phyloP scores from a whole-genome alignment of 2,329 filamentous ascomycete genomes.

The Fusarium equiseti region DNA sequence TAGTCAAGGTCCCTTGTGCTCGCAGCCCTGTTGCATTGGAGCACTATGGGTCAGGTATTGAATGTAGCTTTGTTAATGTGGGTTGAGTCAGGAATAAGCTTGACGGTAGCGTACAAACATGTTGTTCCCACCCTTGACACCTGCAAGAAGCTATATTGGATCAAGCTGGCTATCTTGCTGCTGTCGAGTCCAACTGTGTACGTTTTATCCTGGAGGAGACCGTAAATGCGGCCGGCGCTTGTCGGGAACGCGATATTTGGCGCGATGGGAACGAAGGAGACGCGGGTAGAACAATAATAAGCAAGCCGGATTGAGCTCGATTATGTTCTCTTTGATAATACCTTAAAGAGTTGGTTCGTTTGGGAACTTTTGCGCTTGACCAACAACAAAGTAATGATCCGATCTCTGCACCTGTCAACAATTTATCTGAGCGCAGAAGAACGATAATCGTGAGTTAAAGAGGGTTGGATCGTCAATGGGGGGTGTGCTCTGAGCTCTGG shows the following conservation, averaged over 20 bases:
- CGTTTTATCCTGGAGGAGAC: slow-evolving; percentile 35
- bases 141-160: slow-evolving; percentile 34
- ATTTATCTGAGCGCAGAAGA: slow-evolving; percentile 9
- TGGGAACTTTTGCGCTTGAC: not conserved
- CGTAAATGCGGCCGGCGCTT: slow-evolving; percentile 46
- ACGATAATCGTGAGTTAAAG: slow-evolving; percentile 11
- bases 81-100: slow-evolving; percentile 25
- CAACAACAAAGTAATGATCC: not conserved
- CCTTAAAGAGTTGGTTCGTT: not conserved
- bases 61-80: slow-evolving; percentile 27
- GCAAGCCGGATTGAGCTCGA: not conserved
- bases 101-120: slow-evolving; percentile 28
- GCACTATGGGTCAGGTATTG: slow-evolving; percentile 31
- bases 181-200: slow-evolving; percentile 13
- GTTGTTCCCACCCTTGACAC: slow-evolving; percentile 34
- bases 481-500: slow-evolving; percentile 19
- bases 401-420: not conserved
- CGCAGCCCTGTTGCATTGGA: slow-evolving; percentile 41
- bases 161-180: slow-evolving; percentile 17
- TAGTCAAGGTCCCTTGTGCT: slow-evolving; percentile 40
- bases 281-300: slow-evolving; percentile 20
- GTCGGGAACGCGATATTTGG: slow-evolving; percentile 45
- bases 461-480: slow-evolving; percentile 31
- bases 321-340: not conserved
- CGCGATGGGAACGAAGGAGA: slow-evolving; percentile 41